Percentiles rank a stretch among this genome's conserved stretches.
Conservation (phyloP, 2,329 filamentous ascomycete species). For the Verruconis gallopava region DNA sequence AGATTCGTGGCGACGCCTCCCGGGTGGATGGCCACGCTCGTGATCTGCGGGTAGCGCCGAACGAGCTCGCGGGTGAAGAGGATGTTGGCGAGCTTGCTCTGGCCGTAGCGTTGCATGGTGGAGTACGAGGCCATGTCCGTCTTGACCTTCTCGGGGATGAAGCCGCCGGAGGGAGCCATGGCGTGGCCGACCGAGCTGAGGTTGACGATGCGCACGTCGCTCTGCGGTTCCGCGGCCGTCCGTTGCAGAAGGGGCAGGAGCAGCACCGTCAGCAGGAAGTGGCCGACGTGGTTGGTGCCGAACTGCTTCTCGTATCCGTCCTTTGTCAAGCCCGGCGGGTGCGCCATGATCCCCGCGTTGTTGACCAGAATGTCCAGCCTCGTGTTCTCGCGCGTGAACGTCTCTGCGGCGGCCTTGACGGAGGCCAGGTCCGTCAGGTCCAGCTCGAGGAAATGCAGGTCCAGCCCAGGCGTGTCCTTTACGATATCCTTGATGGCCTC, state of each 20-base stretch:
- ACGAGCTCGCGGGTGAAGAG: slow-evolving; percentile 33
- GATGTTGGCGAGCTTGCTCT: slow-evolving; percentile 38
- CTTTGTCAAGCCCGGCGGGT: slow-evolving; percentile 5
- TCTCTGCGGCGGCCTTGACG: slow-evolving; percentile 3
- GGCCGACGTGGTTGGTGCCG: slow-evolving; percentile 11
- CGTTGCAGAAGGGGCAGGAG: slow-evolving; percentile 4
- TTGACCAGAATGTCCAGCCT: slow-evolving; percentile 10
- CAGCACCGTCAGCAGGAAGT: slow-evolving; percentile 8
- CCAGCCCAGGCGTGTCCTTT: neutral
- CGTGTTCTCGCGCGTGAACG: slow-evolving; percentile 1
- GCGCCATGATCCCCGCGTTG: slow-evolving; percentile 10
- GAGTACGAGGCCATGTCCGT: neutral
- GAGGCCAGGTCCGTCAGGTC: slow-evolving; percentile 8
- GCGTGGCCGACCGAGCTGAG: slow-evolving; percentile 5
- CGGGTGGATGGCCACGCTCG: slow-evolving; percentile 33
- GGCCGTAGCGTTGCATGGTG: slow-evolving; percentile 29
- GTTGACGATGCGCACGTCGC: slow-evolving; percentile 8
- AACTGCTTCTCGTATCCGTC: slow-evolving; percentile 11
- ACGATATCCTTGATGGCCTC: slow-evolving; percentile 15
- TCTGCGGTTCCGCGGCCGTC: slow-evolving; percentile 5
- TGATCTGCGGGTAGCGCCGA: slow-evolving; percentile 32
- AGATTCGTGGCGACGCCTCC: slow-evolving; percentile 36
- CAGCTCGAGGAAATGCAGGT: slow-evolving; percentile 1
- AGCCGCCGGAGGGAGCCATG: neutral
- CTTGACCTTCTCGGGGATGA: neutral